Evolutionary conservation across 2,329 filamentous ascomycete genomes (phyloP), one percentile per base, ranked within the genome.

Genomic region (Paramyrothecium sp.): DNA sequence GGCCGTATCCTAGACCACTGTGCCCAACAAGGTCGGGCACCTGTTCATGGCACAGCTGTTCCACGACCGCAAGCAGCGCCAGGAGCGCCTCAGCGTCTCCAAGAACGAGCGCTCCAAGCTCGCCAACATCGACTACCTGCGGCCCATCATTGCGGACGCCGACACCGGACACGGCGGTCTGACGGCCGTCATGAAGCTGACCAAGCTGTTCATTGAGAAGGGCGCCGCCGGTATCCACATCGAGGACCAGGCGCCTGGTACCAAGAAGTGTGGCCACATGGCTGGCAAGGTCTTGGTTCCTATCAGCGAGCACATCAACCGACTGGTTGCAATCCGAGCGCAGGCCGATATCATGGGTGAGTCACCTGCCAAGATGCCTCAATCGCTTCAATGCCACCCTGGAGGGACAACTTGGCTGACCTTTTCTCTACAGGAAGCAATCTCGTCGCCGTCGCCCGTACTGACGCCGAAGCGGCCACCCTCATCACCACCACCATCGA

Each of bases 261-360:
- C 95, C 53, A 99, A 99, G 86, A 99, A 99, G 85, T 99, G 95
- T 75, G 95, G 95, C 62, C 95, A 98, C 79, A 98, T 98, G 95
- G 95, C 95, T 64, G 95, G 95, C 70, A 98, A 98, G 80, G 95
- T 98, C 48, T 82, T 99, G 59, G 95, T 99, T 54, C 95, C 95
- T 53, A 96, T 97, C 72, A 91, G 87, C 76, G 95, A 99, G 80
- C 95, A 99, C 81, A 97, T 98, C 79, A 98, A 97, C 81, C 89
- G 95, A 56, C 83, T 99, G 55, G 92, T 99, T 53, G 93, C 95
- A 66, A 98, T 99, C 73, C 89, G 95, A 59, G 94, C 95, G 4
- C 95, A 99, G 78, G 94, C 95, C 65, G 95, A 99, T 72, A 98
- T 99, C 70, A 98, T 99, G 95, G 95, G 90, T 87, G 76, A 65